These are phyloP conservation scores for Coemansia sp. DNA, from an alignment of 192 early-diverging fungal species.

Conservation along the genomic window DNA sequence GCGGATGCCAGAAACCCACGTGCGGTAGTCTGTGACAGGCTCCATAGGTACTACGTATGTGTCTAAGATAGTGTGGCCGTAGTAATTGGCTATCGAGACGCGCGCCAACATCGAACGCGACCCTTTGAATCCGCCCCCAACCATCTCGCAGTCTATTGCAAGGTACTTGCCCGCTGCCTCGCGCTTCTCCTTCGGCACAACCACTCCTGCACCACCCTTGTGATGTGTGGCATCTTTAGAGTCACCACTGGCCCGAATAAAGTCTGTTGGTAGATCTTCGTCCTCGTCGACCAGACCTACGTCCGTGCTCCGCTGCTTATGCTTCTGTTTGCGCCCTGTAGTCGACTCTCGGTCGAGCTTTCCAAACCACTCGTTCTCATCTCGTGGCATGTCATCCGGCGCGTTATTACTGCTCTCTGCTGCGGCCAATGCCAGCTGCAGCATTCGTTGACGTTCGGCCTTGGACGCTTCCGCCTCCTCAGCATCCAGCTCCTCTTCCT, in stretches of 20 bases:
- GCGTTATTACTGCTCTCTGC: conserved; percentile 17
- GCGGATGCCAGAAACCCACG: conserved; percentile 89
- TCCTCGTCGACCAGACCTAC: conserved; percentile 21
- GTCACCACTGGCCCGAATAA: conserved; percentile 13
- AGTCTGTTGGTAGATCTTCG: conserved; percentile 30
- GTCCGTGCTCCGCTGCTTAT: conserved; percentile 12
- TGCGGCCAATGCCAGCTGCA: conserved; percentile 36
- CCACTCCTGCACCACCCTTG: neutral
- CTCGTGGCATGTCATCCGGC: conserved; percentile 22
- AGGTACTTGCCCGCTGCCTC: conserved; percentile 76
- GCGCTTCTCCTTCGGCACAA: conserved; percentile 22
- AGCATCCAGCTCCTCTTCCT: neutral
- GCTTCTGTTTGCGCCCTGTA: neutral
- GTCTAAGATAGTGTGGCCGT: conserved; percentile 85
- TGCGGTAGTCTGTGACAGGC: conserved; percentile 89
- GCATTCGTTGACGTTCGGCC: conserved; percentile 24
- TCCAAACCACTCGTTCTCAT: conserved; percentile 37
- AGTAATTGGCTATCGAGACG: conserved; percentile 91
- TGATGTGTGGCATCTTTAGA: conserved; percentile 8
- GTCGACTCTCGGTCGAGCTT: conserved; percentile 23
- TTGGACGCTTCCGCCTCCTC: conserved; percentile 1
- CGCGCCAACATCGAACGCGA: conserved; percentile 82
- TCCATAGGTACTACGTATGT: conserved; percentile 80
- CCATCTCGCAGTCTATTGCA: conserved; percentile 99
- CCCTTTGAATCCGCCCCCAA: conserved; percentile 88